These are phyloP conservation scores for Apiotrichum domesticum DNA, from an alignment of 1,284 basidiomycete species.

Conservation along the genomic window DNA sequence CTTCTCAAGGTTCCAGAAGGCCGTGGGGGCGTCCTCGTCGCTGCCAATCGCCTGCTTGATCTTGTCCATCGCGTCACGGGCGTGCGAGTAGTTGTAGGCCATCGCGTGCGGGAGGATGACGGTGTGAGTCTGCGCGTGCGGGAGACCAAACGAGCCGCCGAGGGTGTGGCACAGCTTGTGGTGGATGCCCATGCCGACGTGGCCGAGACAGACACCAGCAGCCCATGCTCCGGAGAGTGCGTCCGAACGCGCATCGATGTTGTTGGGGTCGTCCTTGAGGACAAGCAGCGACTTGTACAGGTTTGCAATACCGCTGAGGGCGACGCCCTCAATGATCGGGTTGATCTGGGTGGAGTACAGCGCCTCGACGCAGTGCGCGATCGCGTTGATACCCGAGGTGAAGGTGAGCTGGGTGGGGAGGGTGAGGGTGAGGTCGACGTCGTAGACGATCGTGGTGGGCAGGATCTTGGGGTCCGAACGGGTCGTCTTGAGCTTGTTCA, in stretches of 20 bases:
- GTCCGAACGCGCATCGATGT: constrained; percentile 47
- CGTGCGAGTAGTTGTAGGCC: constrained; percentile 49
- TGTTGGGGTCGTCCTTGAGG: constrained; percentile 38
- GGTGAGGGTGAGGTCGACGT: constrained; percentile 49
- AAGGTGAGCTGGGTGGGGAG: constrained; percentile 48
- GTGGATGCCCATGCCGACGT: constrained; percentile 50
- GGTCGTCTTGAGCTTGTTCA: constrained; percentile 49
- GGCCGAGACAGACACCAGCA: constrained; percentile 48
- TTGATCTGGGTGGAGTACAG: constrained; percentile 48
- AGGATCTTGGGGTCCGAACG: constrained; percentile 48
- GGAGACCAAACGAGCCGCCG: constrained; percentile 49
- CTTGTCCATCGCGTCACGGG: constrained; percentile 43
- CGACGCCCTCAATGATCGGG: constrained; percentile 49
- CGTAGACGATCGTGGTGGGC: constrained; percentile 51
- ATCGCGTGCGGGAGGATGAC: constrained; percentile 51
- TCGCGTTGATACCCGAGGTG: constrained; percentile 51
- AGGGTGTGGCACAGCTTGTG: constrained; percentile 53
- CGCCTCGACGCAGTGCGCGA: constrained; percentile 51
- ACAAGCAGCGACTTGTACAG: constrained; percentile 45
- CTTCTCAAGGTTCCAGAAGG: constrained; percentile 48
- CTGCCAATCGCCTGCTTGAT: constrained; percentile 43
- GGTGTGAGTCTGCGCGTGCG: constrained; percentile 52
- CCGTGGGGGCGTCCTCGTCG: constrained; percentile 42
- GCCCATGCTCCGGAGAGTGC: constrained; percentile 50
- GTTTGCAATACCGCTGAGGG: constrained; percentile 47